These are phyloP conservation scores for Exophiala bonariae DNA, from an alignment of 2,329 filamentous ascomycete genomes.

Conservation along the genomic window DNA sequence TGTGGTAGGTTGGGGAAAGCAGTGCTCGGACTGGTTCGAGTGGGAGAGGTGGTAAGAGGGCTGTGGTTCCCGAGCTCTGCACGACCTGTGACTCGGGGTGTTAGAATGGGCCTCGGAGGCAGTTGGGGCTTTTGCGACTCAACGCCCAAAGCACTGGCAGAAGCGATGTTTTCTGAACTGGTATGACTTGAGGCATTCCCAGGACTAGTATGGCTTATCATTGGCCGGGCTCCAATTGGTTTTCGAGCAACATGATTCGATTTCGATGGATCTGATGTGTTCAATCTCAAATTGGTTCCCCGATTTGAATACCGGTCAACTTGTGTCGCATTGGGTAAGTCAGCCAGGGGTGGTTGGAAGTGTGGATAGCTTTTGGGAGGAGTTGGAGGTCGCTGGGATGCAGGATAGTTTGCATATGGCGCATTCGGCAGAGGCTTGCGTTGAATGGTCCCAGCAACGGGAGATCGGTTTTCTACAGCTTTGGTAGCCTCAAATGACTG, in stretches of 20 bases:
- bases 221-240: constrained; percentile 22
- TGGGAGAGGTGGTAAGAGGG: too few species aligned
- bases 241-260: constrained; percentile 7
- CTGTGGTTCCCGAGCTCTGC: too few species aligned
- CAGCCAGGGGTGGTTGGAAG: constrained; percentile 17
- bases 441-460: constrained; percentile 16
- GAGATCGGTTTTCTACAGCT: constrained; percentile 7
- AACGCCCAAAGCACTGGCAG: constrained; percentile 4
- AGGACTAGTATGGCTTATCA: constrained; percentile 3
- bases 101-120: too few species aligned
- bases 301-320: constrained; percentile 19
- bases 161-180: not conserved
- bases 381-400: constrained; percentile 19
- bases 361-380: constrained; percentile 26
- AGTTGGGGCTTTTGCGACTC: not conserved
- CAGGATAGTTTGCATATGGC: constrained; percentile 23
- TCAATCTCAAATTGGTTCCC: constrained; percentile 20
- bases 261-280: constrained; percentile 4
- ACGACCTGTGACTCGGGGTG: too few species aligned
- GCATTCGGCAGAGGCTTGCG: constrained; percentile 28
- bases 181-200: constrained; percentile 1
- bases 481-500: constrained; percentile 40
- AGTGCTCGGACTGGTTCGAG: not conserved
- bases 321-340: constrained; percentile 16
- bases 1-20: not conserved